These are phyloP conservation scores for Tricholoma bakamatsutake DNA, from an alignment of 768 basidiomycete species.

Conservation along the genomic window DNA sequence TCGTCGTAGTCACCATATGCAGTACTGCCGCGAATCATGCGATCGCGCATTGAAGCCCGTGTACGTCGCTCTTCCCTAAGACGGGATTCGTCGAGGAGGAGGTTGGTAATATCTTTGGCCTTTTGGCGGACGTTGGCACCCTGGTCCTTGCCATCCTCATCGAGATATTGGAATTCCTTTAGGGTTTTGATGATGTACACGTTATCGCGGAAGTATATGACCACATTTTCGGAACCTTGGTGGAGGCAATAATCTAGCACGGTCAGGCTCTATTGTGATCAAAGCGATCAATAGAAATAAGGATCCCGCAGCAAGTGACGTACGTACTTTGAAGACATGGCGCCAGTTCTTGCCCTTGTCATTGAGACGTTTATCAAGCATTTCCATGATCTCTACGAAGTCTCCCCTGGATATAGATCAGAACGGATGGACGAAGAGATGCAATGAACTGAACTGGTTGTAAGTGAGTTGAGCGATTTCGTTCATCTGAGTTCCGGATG, in stretches of 20 bases:
- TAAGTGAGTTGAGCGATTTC: constrained; percentile 96
- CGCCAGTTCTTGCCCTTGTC: constrained; percentile 99
- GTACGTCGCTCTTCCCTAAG: constrained; percentile 80
- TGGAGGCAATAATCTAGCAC: constrained; percentile 95
- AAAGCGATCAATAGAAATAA: neutral
- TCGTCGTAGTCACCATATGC: constrained; percentile 32
- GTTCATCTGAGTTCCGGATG: constrained; percentile 97
- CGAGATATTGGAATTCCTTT: constrained; percentile 96
- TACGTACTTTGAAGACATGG: constrained; percentile 91
- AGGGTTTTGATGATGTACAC: constrained; percentile 97
- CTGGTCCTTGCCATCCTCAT: constrained; percentile 94
- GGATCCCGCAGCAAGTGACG: neutral
- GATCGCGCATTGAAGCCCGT: constrained; percentile 89
- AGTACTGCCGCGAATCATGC: constrained; percentile 70
- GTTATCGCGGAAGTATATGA: constrained; percentile 97
- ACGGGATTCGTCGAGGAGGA: constrained; percentile 80
- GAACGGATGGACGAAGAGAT: neutral
- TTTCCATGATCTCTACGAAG: constrained; percentile 99
- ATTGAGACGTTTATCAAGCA: constrained; percentile 96
- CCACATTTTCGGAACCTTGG: constrained; percentile 96
- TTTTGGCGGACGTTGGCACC: constrained; percentile 97
- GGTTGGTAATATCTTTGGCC: constrained; percentile 96
- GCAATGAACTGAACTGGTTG: constrained; percentile 70
- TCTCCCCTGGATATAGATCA: constrained; percentile 49
- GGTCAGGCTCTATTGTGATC: constrained; percentile 62